phyloP scores from a whole-genome alignment of 1,284 basidiomycete genomes.

The Pisolithus thermaeus region DNA sequence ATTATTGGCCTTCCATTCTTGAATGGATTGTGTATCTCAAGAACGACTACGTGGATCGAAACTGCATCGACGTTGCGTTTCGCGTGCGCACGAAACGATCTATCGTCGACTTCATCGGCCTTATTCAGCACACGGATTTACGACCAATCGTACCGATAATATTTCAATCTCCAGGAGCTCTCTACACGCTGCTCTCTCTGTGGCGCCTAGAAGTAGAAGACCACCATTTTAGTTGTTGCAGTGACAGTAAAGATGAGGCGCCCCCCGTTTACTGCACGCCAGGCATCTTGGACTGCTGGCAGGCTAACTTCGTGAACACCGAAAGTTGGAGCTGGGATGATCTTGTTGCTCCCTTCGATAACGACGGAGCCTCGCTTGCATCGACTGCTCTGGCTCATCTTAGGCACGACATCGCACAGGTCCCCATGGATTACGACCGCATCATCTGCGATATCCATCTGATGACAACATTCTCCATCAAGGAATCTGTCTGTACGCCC shows the following conservation, averaged over 20 bases:
- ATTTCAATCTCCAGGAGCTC: constrained; percentile 17
- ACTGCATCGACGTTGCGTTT: constrained; percentile 16
- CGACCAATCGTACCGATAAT: constrained; percentile 15
- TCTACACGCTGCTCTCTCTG: constrained; percentile 20
- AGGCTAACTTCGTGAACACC: constrained; percentile 19
- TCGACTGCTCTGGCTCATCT: constrained; percentile 23
- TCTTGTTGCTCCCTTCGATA: constrained; percentile 20
- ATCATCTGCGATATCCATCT: constrained; percentile 28
- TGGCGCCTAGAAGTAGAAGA: constrained; percentile 24
- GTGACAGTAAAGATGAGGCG: constrained; percentile 2
- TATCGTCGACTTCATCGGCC: constrained; percentile 20
- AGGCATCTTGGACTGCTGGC: constrained; percentile 23
- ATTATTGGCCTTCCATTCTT: constrained; percentile 16
- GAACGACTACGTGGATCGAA: constrained; percentile 19
- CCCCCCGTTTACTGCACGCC: constrained; percentile 6
- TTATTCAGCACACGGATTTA: constrained; percentile 16
- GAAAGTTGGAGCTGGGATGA: constrained; percentile 26
- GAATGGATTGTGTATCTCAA: constrained; percentile 25
- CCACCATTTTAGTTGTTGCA: constrained; percentile 13
- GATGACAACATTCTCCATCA: constrained; percentile 23
- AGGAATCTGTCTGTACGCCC: constrained; percentile 19
- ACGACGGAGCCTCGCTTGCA: constrained; percentile 15
- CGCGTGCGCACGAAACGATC: constrained; percentile 18
- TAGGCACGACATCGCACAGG: constrained; percentile 15
- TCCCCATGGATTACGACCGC: constrained; percentile 23